Evolutionary conservation across 352 stramenopile species (phyloP).

Genomic region (Phytophthora megakarya): DNA sequence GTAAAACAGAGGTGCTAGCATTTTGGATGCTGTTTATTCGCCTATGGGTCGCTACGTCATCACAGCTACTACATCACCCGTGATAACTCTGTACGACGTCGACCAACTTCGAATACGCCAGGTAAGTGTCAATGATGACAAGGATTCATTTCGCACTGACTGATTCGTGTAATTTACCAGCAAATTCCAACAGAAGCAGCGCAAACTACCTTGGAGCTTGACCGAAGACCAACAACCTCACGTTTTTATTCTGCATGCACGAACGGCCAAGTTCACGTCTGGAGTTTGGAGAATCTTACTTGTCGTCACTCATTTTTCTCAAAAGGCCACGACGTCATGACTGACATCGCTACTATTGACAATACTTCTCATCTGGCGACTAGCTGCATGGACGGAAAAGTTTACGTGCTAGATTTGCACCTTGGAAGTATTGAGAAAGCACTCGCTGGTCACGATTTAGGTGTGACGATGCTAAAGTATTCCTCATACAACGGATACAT

Average conservation of each 20-base stretch:
- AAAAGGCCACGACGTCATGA: slow-evolving; percentile 39
- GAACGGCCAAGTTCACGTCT: slow-evolving; percentile 50
- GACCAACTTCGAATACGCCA: slow-evolving; percentile 54
- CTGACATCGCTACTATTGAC: slow-evolving; percentile 46
- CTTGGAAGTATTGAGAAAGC: slow-evolving; percentile 33
- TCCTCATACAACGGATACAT: slow-evolving; percentile 54
- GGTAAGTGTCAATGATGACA: slow-evolving; percentile 25
- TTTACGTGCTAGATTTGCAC: slow-evolving; percentile 62
- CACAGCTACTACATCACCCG: slow-evolving; percentile 50
- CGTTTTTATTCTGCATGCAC: slow-evolving; percentile 47
- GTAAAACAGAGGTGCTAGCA: slow-evolving; percentile 16
- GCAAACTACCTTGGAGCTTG: slow-evolving; percentile 44
- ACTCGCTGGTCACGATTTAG: slow-evolving; percentile 46
- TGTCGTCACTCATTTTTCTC: slow-evolving; percentile 47
- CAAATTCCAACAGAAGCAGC: slow-evolving; percentile 52
- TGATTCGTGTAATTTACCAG: slow-evolving; percentile 15
- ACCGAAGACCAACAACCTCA: slow-evolving; percentile 1
- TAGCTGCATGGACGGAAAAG: slow-evolving; percentile 55
- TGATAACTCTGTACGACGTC: slow-evolving; percentile 60
- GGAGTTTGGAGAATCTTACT: slow-evolving; percentile 42
- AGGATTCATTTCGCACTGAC: not conserved
- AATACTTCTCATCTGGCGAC: slow-evolving; percentile 39
- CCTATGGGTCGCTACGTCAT: slow-evolving; percentile 48
- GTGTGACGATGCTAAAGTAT: slow-evolving; percentile 53
- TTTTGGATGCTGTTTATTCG: slow-evolving; percentile 56